A percentile compares a stretch with the other conserved stretches of the same genome.
Conservation (phyloP, 192 early-diverging fungal species). For the Coemansia sp. region DNA sequence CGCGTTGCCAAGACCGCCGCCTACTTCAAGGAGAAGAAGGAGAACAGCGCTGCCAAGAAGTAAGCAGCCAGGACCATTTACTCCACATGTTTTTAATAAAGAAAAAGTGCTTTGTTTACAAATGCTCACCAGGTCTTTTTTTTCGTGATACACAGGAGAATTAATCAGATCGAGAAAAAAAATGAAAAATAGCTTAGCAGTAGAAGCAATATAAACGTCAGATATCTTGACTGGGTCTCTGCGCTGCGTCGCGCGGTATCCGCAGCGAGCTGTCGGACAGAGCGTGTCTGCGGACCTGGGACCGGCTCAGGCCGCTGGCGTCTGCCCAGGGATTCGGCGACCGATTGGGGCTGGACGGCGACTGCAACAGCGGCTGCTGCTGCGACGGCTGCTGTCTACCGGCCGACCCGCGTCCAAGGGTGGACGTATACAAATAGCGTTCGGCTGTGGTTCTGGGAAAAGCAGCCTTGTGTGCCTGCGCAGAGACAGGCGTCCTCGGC, state of each 20-base stretch:
- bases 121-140: background rate
- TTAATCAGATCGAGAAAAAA: background rate
- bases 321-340: constrained; percentile 44
- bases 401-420: constrained; percentile 3
- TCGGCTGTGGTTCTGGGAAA: constrained; percentile 7
- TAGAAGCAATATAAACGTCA: background rate
- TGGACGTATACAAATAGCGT: constrained; percentile 21
- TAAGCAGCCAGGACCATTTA: constrained; percentile 16
- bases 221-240: background rate
- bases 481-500: constrained; percentile 11
- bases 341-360: constrained; percentile 48
- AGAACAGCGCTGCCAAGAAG: constrained; percentile 53
- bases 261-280: constrained; percentile 36
- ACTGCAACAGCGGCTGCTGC: constrained; percentile 21
- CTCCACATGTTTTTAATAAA: constrained; percentile 3
- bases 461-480: background rate
- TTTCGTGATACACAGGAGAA: too few species aligned
- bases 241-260: constrained; percentile 4
- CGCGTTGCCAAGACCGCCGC: constrained; percentile 40
- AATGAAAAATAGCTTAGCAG: background rate
- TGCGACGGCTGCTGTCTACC: background rate
- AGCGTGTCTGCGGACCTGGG: constrained; percentile 37
- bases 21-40: constrained; percentile 47
- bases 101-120: background rate
- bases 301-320: constrained; percentile 1